Evolutionary conservation across 1,139 yeast species (phyloP), one percentile per base, ranked within the genome.

Genomic region (Taphrina betulina): DNA sequence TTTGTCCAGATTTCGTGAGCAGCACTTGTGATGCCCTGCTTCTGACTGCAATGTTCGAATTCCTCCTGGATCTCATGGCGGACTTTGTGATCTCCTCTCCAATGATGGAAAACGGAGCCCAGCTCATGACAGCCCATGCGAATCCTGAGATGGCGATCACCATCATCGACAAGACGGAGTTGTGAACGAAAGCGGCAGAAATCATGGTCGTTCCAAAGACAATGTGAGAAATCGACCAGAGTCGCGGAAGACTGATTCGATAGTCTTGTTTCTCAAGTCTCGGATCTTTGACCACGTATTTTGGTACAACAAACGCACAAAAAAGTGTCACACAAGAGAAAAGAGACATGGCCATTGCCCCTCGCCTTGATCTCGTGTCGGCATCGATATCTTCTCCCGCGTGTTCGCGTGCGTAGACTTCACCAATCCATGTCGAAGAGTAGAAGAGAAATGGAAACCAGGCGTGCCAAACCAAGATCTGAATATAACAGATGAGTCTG

Each of bases 381-480:
- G 58, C 62, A 57, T 58, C 59, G 2, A 59, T 28, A 1, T 43
- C 36, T 3, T 36, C 58, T 4, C 26, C 57, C 22, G 45, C 56
- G 36, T 58, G 58, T 48, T 64, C 60, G 19, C 63, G 63, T 23
- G 62, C 62, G 65, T 71, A 72, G 2, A 72, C 70, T 57, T 72
- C 75, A 5, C 72, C 71, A 1, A 72, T 74, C 56, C 56, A 76
- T 0, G 79, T 75, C 2, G 79, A 75, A 1, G 78, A 74, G 60
- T 77, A 77, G 57, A 76, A 76, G 5, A 77, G 62, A 73, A 75
- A 71, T 1, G 79, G 79, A 31, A 58, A 62, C 63, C 64, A 77
- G 0, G 80, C 80, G 29, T 77, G 72, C 80, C 80, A 77, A 0
- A 80, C 80, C 63, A 75, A 75, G 53, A 76, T 75, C 60, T 77